These are phyloP conservation scores for Phytophthora rubi DNA, from an alignment of 352 stramenopile genomes.

Conservation along the genomic window DNA sequence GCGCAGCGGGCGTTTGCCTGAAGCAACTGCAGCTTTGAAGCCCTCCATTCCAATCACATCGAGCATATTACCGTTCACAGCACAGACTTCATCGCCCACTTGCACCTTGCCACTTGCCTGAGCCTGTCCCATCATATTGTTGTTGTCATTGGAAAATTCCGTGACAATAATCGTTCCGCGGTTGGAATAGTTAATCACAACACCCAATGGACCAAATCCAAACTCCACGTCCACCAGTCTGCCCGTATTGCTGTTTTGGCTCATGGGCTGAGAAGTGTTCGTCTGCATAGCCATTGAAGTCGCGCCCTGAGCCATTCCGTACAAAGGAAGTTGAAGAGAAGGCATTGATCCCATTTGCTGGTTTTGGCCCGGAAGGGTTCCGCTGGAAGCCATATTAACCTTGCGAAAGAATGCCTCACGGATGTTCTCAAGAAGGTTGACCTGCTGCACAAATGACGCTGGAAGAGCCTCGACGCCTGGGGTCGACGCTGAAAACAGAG, in stretches of 20 bases:
- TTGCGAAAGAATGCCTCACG: conserved; percentile 48
- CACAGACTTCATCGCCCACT: conserved; percentile 81
- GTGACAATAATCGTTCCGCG: conserved; percentile 79
- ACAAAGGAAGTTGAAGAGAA: conserved; percentile 26
- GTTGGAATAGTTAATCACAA: conserved; percentile 87
- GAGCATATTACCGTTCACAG: conserved; percentile 71
- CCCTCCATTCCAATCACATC: conserved; percentile 82
- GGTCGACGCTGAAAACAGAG: conserved; percentile 51
- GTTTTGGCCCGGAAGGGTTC: conserved; percentile 4
- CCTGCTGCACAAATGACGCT: conserved; percentile 76
- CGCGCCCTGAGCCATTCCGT: conserved; percentile 17
- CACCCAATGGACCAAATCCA: conserved; percentile 66
- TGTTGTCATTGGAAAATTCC: conserved; percentile 78
- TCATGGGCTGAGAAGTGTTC: conserved; percentile 15
- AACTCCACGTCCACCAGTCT: conserved; percentile 74
- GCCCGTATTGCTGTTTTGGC: conserved; percentile 28
- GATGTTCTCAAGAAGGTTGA: conserved; percentile 71
- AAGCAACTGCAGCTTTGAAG: conserved; percentile 75
- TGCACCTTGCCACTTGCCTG: conserved; percentile 72
- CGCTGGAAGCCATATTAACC: conserved; percentile 22
- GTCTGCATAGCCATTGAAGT: conserved; percentile 12
- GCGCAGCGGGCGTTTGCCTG: conserved; percentile 61
- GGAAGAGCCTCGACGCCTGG: conserved; percentile 61
- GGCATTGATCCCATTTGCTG: conserved; percentile 21
- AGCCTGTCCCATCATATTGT: conserved; percentile 75